Evolutionary conservation across 73 alveolate genomes (phyloP), one percentile per base, ranked within the genome.

Genomic region (Stentor coeruleus): DNA sequence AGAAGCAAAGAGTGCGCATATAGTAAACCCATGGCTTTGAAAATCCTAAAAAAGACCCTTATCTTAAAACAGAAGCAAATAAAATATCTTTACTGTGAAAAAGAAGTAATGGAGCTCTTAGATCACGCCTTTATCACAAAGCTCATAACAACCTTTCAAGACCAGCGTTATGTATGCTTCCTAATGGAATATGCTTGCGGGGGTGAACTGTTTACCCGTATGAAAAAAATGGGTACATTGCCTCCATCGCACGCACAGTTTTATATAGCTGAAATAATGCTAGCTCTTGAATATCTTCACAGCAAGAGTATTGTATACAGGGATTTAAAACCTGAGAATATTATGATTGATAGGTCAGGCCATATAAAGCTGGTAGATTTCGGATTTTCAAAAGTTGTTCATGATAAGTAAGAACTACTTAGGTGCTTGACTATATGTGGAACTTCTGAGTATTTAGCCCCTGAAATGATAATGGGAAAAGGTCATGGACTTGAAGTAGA

Each of bases 11-110:
- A 81, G 0, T 84, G 77, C 42, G 58, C 88, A 35, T 83, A 81
- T 38, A 59, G 87, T 37, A 92, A 94, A 79, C 97, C 96, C 4
- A 89, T 87, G 86, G 99, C 99, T 6, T 87, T 97, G 72, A 97
- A 97, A 87, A 91, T 96, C 83, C 93, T 96, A 76, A 94, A 94
- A 94, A 97, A 97, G 87, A 88, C 95, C 36, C 97, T 91, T 85
- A 94, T 97, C 66, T 91, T 97, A 28, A 85, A 95, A 82, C 88
- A 93, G 81, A 96, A 96, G 72, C 96, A 97, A 55, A 90, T 89
- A 36, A 84, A 86, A 31, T 90, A 85, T 30, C 82, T 89, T 36
- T 84, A 86, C 36, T 58, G 81, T 31, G 94, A 89, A 76, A 89
- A 89, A 81, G 74, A 74, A 38, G 82, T 86, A 37, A 41, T 86